Conservation (phyloP, 1,284 basidiomycete species). For the Ustilago tritici region DNA sequence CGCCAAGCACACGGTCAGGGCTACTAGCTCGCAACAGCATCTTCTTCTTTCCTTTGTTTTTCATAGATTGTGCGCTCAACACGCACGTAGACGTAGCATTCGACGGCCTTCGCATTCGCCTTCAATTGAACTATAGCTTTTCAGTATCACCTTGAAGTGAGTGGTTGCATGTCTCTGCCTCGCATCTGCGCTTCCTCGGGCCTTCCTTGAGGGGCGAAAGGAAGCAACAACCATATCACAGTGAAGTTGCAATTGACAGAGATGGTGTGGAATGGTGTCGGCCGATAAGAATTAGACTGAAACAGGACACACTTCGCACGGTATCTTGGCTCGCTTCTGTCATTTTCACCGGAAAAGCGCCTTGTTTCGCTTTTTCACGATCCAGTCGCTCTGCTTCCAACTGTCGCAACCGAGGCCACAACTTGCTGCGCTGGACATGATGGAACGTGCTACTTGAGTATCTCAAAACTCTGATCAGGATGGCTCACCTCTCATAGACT, state of each 20-base stretch:
- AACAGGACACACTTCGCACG: not conserved
- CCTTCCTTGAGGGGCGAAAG: no score
- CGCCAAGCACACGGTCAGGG: slow-evolving; percentile 14
- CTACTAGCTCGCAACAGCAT: slow-evolving; percentile 2
- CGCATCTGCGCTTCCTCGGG: no score
- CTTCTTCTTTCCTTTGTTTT: not conserved
- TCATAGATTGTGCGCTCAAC: not conserved
- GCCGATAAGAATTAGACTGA: not conserved
- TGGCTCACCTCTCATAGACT: not conserved
- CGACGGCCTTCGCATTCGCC: slow-evolving; percentile 5
- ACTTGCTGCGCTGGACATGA: not conserved
- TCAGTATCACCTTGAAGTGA: not conserved
- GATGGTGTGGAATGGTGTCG: not conserved
- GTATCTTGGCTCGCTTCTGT: not conserved
- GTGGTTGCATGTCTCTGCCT: not conserved
- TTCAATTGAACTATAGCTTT: slow-evolving; percentile 6
- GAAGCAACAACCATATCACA: no score
- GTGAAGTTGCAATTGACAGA: no score
- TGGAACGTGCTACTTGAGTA: not conserved
- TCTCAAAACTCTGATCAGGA: not conserved
- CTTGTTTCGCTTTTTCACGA: slow-evolving; percentile 1
- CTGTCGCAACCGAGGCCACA: not conserved
- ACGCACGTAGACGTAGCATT: slow-evolving; percentile 5
- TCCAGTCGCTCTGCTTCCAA: not conserved
- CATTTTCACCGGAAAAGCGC: slow-evolving; percentile 3